Percentiles rank a stretch among this genome's conserved stretches.
Evolutionary conservation across 306 rosid genomes (phyloP).

Genomic region (Hippophae gyantsensis): DNA sequence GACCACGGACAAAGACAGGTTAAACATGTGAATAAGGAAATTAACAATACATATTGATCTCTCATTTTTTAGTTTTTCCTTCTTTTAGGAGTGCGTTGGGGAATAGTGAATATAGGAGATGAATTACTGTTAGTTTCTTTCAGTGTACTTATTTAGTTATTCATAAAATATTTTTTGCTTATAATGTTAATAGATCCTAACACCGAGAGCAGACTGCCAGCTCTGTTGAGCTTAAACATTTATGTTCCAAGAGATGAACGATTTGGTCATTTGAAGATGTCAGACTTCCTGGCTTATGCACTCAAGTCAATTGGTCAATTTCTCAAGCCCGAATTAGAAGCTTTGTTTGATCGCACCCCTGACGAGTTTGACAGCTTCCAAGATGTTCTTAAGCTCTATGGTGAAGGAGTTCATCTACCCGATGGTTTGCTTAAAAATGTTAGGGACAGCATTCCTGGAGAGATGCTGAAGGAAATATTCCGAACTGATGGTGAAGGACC

Average conservation of each 20-base stretch:
- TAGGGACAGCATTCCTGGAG: conserved; percentile 41
- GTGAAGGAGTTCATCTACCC: conserved; percentile 60
- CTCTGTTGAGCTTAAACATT: conserved; percentile 42
- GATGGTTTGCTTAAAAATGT: conserved; percentile 29
- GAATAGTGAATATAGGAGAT: background rate
- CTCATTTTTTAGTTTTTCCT: background rate
- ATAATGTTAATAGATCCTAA: conserved; percentile 37
- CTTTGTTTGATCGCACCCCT: conserved; percentile 37
- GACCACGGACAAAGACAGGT: conserved; percentile 48
- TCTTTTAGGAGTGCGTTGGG: background rate
- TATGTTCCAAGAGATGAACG: conserved; percentile 70
- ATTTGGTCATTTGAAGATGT: conserved; percentile 67
- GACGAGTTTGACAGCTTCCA: conserved; percentile 56
- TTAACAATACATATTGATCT: too few species aligned
- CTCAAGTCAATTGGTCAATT: conserved; percentile 56
- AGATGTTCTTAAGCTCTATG: conserved; percentile 54
- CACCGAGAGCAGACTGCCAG: conserved; percentile 43
- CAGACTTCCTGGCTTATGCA: conserved; percentile 65
- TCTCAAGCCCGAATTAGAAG: conserved; percentile 52
- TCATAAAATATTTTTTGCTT: background rate
- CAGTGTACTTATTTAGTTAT: too few species aligned
- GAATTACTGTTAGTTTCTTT: background rate
- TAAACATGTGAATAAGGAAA: conserved; percentile 1
- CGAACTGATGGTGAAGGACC: conserved; percentile 51
- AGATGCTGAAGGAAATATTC: conserved; percentile 55